Percentiles rank a stretch among this genome's conserved stretches.
These are phyloP conservation scores for Boletus insuetus DNA, from an alignment of 768 basidiomycete species.

Conservation along the genomic window DNA sequence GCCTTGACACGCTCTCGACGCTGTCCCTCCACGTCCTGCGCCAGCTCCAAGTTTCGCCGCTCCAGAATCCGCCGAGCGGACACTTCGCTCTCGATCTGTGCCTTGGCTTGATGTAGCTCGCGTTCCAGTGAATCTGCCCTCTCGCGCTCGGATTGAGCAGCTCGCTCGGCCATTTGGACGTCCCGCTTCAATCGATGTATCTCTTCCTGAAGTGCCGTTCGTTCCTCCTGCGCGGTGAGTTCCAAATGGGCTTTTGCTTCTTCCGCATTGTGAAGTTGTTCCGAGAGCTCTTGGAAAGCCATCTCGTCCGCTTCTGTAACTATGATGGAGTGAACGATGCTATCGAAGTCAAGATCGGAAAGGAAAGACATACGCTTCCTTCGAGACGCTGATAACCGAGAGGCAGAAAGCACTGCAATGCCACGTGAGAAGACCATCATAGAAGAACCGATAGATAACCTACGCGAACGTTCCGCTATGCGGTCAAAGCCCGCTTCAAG, in stretches of 20 bases:
- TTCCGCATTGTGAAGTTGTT: slow-evolving; percentile 61
- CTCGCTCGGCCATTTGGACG: slow-evolving; percentile 39
- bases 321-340: slow-evolving; percentile 27
- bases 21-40: slow-evolving; percentile 53
- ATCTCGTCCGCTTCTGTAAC: slow-evolving; percentile 75
- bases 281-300: slow-evolving; percentile 67
- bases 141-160: slow-evolving; percentile 44
- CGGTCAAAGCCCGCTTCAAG: slow-evolving; percentile 81
- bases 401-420: slow-evolving; percentile 67
- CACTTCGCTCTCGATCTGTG: slow-evolving; percentile 62
- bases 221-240: slow-evolving; percentile 55
- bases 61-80: slow-evolving; percentile 63
- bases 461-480: slow-evolving; percentile 82
- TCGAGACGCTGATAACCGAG: slow-evolving; percentile 64
- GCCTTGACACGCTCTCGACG: slow-evolving; percentile 53
- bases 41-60: slow-evolving; percentile 56
- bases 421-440: neutral
- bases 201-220: slow-evolving; percentile 52
- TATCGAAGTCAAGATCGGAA: neutral
- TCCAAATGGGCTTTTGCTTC: slow-evolving; percentile 59
- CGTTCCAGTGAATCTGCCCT: slow-evolving; percentile 58
- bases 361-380: slow-evolving; percentile 58
- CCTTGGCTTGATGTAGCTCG: slow-evolving; percentile 59
- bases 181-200: slow-evolving; percentile 50
- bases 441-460: slow-evolving; percentile 22